Percentiles rank a stretch among this genome's conserved stretches.
Conservation (phyloP, 1,284 basidiomycete species). For the Leccinum subatratum region DNA sequence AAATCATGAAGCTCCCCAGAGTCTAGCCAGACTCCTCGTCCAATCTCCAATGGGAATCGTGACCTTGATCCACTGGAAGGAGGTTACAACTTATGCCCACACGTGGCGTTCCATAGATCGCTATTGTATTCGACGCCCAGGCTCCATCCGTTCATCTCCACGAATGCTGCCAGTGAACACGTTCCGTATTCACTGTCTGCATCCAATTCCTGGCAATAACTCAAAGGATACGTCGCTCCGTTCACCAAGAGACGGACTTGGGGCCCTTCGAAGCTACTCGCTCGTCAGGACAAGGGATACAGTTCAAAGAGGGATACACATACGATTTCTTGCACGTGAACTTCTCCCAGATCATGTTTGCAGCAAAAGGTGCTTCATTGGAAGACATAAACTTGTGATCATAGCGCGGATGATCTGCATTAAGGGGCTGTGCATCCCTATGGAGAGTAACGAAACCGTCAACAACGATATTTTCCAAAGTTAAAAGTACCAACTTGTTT, state of each 20-base stretch:
- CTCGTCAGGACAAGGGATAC: not conserved
- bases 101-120: not conserved
- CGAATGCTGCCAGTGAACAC: slow-evolving; percentile 39
- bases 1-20: not conserved
- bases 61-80: not conserved
- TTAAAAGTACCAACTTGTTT: slow-evolving; percentile 31
- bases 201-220: slow-evolving; percentile 29
- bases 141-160: slow-evolving; percentile 30
- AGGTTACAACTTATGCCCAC: slow-evolving; percentile 22
- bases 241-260: slow-evolving; percentile 46
- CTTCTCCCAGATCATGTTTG: slow-evolving; percentile 46
- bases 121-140: not conserved
- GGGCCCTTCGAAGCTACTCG: slow-evolving; percentile 22
- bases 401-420: slow-evolving; percentile 25
- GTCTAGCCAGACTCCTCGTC: not conserved
- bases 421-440: slow-evolving; percentile 35
- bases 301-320: slow-evolving; percentile 3
- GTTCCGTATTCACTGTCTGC: slow-evolving; percentile 36
- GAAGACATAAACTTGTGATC: slow-evolving; percentile 40
- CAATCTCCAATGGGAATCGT: not conserved
- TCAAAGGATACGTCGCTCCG: slow-evolving; percentile 38
- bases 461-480: not conserved
- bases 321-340: slow-evolving; percentile 39
- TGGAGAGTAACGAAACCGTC: not conserved
- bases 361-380: slow-evolving; percentile 41